A percentile compares a stretch with the other conserved stretches of the same genome.
phyloP scores from a whole-genome alignment of 805 yeast species.

The Saturnispora serradocipensis region DNA sequence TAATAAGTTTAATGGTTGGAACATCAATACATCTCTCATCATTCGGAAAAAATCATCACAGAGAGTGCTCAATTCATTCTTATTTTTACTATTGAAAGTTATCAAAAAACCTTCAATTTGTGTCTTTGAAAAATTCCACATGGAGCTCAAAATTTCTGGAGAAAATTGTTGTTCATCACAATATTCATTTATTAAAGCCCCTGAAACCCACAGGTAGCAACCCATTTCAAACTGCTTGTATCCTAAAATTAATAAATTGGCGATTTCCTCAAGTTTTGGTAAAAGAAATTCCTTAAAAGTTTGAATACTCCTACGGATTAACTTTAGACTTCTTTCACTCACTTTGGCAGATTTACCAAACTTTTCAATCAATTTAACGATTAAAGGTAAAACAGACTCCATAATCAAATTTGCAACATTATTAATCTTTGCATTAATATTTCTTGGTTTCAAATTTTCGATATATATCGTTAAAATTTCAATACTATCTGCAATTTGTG shows the following conservation, averaged over 20 bases:
- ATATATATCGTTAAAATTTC: slow-evolving; percentile 59
- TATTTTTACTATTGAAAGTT: slow-evolving; percentile 23
- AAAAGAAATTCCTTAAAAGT: slow-evolving; percentile 47
- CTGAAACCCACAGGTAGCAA: slow-evolving; percentile 86
- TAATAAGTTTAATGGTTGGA: slow-evolving; percentile 50
- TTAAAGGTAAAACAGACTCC: slow-evolving; percentile 51
- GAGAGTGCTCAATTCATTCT: slow-evolving; percentile 38
- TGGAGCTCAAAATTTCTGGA: slow-evolving; percentile 27
- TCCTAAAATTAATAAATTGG: slow-evolving; percentile 58
- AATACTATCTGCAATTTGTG: slow-evolving; percentile 59
- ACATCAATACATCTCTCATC: slow-evolving; percentile 70
- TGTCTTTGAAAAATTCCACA: slow-evolving; percentile 64
- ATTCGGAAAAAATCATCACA: slow-evolving; percentile 82
- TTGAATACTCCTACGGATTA: slow-evolving; percentile 56
- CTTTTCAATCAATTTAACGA: slow-evolving; percentile 38
- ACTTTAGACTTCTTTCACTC: slow-evolving; percentile 67
- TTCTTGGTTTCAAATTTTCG: slow-evolving; percentile 49
- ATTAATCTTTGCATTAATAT: slow-evolving; percentile 7
- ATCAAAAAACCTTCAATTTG: slow-evolving; percentile 54
- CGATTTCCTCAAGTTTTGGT: slow-evolving; percentile 55
- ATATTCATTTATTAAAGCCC: slow-evolving; percentile 66
- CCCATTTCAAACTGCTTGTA: slow-evolving; percentile 65
- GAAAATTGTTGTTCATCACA: slow-evolving; percentile 37
- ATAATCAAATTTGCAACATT: slow-evolving; percentile 39
- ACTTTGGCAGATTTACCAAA: slow-evolving; percentile 54